These are phyloP conservation scores for Cystofilobasidium macerans DNA, from an alignment of 768 basidiomycete genomes.

Conservation along the genomic window DNA sequence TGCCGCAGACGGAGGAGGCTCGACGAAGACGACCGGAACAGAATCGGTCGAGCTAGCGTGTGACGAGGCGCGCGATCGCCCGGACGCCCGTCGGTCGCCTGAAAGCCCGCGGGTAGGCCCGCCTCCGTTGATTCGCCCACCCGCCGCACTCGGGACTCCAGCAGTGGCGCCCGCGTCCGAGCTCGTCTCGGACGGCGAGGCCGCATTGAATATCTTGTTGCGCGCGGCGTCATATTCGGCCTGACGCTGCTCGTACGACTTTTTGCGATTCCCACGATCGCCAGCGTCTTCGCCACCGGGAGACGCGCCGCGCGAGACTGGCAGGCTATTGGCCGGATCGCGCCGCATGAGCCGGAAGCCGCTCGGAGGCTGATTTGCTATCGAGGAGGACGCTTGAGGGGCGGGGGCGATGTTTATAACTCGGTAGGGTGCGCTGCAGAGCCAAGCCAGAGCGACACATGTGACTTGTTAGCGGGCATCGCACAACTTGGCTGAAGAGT, in stretches of 20 bases:
- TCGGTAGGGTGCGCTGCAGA: constrained; percentile 6
- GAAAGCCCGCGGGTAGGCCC: neutral
- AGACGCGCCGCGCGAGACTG: constrained; percentile 1
- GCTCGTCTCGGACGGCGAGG: neutral
- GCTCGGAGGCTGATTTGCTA: constrained; percentile 9
- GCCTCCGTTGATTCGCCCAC: neutral
- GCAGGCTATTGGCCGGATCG: constrained; percentile 6
- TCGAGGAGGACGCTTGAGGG: neutral
- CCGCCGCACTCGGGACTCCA: neutral
- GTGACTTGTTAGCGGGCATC: too few relatives aligned
- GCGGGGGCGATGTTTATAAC: constrained; percentile 24
- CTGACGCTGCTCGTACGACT: constrained; percentile 24
- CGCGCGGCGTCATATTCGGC: constrained; percentile 25
- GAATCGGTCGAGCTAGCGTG: constrained; percentile 20
- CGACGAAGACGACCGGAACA: constrained; percentile 23
- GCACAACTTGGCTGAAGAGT: too few relatives aligned
- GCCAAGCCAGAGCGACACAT: too few relatives aligned
- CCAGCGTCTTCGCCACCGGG: neutral
- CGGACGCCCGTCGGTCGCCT: neutral
- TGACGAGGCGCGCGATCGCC: constrained; percentile 18
- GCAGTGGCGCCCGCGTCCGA: neutral
- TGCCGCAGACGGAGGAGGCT: neutral
- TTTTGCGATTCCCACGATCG: constrained; percentile 7
- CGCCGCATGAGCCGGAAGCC: constrained; percentile 25
- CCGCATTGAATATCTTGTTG: constrained; percentile 18